Evolutionary conservation across 2,329 filamentous ascomycete species (phyloP), one percentile per base, ranked within the genome.

Genomic region (Microsporum ferrugineum): DNA sequence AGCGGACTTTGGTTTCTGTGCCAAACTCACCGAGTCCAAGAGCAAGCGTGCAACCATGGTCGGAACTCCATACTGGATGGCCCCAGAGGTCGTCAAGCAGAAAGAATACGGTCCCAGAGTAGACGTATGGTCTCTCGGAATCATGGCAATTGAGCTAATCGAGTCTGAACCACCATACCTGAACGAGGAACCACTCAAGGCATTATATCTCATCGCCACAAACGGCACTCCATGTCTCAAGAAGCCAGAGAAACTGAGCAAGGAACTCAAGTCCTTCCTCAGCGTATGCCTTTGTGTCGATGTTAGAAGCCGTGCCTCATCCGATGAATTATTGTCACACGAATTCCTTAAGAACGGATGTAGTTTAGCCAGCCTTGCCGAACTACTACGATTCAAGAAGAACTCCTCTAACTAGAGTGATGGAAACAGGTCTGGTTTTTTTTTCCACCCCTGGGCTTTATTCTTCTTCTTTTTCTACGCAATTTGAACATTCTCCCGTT

Each of bases 71-170:
- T 99, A 97, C 81, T 99, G 94, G 94, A 99, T 99, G 94, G 94
- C 94, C 6, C 94, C 94, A 41, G 94, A 99, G 76, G 94, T 99
- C 51, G 94, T 99, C 72, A 97, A 97, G 79, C 94, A 97, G 75
- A 97, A 97, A 79, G 92, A 96, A 75, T 99, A 99, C 71, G 94
- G 92, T 43, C 88, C 89, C 71, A 97, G 97, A 80, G 94, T 97
- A 65, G 94, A 99, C 72, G 96, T 97, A 71, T 99, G 94, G 94
- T 96, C 91, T 34, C 80, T 99, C 64, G 94, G 94, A 71, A 99
- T 99, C 77, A 99, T 97, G 94, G 92, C 94, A 29, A 97, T 99
- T 70, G 94, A 99, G 77, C 96, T 99, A 94, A 97, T 97, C 71
- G 94, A 99, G 74, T 95, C 90, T 17, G 94, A 99, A 75, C 94